Evolutionary conservation across 495 filamentous ascomycete species (phyloP), one percentile per base, ranked within the genome.

Genomic region (Penicillium goetzii): DNA sequence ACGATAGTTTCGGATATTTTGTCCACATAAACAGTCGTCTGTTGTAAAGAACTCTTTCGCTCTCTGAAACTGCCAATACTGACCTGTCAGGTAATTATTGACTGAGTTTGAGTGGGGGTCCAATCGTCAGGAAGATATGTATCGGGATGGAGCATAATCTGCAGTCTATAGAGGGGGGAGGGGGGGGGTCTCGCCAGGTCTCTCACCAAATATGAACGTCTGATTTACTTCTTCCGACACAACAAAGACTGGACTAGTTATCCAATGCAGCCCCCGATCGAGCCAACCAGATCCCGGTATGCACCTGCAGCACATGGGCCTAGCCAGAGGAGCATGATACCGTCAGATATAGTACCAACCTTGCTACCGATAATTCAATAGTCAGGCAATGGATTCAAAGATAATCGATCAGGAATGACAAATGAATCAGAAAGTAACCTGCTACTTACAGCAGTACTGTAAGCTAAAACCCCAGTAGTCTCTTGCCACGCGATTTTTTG

Each of bases 401-500:
- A 21, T 9, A 40, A 17, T 40, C 14, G 4, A 4, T 17, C 1
- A 47, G 10, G 3, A 25, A 21, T 25, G 21, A 47, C 9, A 47
- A 47, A 21, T 14, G 10, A 12, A 12, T 9, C 9, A 25, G 4
- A 25, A 10, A 8, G 12, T 32, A 3, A 7, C 30, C 30, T 7
- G 2, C 30, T 32, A 4, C 30, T 19, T 47, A 25, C 21, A 23
- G 4, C 12, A 25, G 12, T 5, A 40, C 14, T 40, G 11, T 11
- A 38, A 50, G 23, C 11, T 8, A 50, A 30, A 0, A 26, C 28
- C 47, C 30, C n/a, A 15, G 52, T 23, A 15, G 52, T 23, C 21
- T 21, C 8, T 51, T n/a, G 58, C 60, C 62, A 65, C 60, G 60
- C 68, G 63, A 43, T 14, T 32, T 26, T 14, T 21, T 36, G 21